Base-by-base conservation (phyloP, 2,329 filamentous ascomycete species). In the Colletotrichum horii region DNA sequence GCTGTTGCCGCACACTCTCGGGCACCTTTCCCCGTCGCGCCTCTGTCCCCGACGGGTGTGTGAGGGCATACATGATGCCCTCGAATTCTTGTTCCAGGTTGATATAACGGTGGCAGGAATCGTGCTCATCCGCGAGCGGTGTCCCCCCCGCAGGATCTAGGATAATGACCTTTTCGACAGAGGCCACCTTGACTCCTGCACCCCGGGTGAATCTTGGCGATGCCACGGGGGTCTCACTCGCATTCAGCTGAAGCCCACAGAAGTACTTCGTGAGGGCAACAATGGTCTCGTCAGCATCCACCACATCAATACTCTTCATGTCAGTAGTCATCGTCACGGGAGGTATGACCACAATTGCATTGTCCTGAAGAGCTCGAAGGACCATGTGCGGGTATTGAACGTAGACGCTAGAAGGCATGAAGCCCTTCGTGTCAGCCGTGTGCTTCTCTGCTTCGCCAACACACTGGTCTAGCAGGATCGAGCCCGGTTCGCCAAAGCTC, bases 51-150 rank as follows among this genome's bases (percentile, higher is more conserved):
- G 56, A 67, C 14, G 67, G 60, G 55, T 68, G 70, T 16, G 70
- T 80, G 30, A 98, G 87, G 78, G 95, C 91, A 19, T 89, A 84
- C 76, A 91, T 88, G 65, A 98, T 93, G 30, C 90, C 86, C 2
- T 91, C 87, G 78, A 94, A 98, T 82, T 99, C 96, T 81, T 98
- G 96, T 81, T 97, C 94, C 72, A 99, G 89, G 80, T 99, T 99
- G 81, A 99, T 91, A 81, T 98, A 98, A 43, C 86, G 81, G 70
- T 88, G 86, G 36, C 82, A 82, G 24, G 83, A 80, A 4, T 83
- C 81, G 28, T 81, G 82, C 36, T 66, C 70, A 7, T 83, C 83
- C 79, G 89, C 82, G 75, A 95, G 88, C 0, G 97, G 97, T 61
- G 96, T 95, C 1, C 96, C 96, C 4, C 97, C 97, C 0, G 96